These are phyloP conservation scores for Asterochloris erici DNA, from an alignment of 139 green algal species.

Conservation along the genomic window DNA sequence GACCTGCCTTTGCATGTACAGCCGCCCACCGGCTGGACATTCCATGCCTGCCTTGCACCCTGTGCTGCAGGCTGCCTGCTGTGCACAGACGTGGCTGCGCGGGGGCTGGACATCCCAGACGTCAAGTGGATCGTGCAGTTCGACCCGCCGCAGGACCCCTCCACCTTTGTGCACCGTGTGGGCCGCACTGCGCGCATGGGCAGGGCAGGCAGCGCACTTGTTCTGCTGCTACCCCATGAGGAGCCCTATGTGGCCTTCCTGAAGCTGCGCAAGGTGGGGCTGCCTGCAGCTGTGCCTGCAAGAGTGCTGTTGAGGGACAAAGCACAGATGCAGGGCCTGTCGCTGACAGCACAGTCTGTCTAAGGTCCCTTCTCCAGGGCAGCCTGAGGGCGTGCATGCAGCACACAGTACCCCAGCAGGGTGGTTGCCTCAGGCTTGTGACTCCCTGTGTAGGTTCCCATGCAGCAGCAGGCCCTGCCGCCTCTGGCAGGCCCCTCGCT, in stretches of 20 bases:
- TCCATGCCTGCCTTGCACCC: no score
- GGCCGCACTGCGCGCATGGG: conserved; percentile 93
- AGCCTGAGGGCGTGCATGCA: no score
- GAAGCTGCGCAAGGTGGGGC: conserved; percentile 61
- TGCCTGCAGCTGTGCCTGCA: conserved; percentile 7
- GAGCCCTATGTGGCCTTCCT: conserved; percentile 87
- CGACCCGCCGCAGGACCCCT: conserved; percentile 82
- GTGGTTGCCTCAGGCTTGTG: no score
- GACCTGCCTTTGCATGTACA: no score
- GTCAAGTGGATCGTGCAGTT: conserved; percentile 84
- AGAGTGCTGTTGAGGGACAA: no score
- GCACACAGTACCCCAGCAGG: no score
- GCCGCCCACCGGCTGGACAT: no score
- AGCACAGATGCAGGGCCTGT: no score
- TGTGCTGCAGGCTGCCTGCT: conserved; percentile 64
- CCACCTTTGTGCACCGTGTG: conserved; percentile 78
- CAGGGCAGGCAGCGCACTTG: conserved; percentile 63
- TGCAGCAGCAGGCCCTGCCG: conserved; percentile 17
- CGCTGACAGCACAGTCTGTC: no score
- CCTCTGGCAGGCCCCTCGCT: background rate
- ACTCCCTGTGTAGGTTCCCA: conserved; percentile 28
- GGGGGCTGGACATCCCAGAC: conserved; percentile 91
- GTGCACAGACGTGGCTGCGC: conserved; percentile 90
- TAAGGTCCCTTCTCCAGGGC: no score
- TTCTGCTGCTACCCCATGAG: conserved; percentile 77